Percentiles rank a stretch among this genome's conserved stretches.
Evolutionary conservation across 73 alveolate genomes (phyloP).

Genomic region (Diophrys sp.): DNA sequence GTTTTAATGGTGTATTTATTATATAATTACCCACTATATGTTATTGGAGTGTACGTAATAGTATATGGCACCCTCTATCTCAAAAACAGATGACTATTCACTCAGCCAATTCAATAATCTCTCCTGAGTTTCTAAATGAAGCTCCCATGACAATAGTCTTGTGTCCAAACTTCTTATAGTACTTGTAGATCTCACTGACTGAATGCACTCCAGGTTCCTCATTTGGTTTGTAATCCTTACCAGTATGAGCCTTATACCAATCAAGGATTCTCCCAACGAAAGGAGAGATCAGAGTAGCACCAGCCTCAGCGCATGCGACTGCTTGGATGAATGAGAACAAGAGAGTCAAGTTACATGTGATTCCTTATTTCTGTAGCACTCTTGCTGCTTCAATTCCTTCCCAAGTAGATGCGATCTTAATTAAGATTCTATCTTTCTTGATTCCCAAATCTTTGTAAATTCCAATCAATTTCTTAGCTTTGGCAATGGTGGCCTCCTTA

Average conservation of each 20-base stretch:
- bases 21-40: too few species aligned
- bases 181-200: slow-evolving; percentile 60
- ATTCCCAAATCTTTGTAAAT: slow-evolving; percentile 61
- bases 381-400: slow-evolving; percentile 80
- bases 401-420: slow-evolving; percentile 84
- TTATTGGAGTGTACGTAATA: too few species aligned
- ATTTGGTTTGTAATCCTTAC: slow-evolving; percentile 45
- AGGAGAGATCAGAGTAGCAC: slow-evolving; percentile 73
- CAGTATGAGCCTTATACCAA: slow-evolving; percentile 55
- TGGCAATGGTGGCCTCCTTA: slow-evolving; percentile 49
- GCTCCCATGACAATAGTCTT: slow-evolving; percentile 74
- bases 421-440: slow-evolving; percentile 58
- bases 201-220: slow-evolving; percentile 76
- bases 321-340: slow-evolving; percentile 64
- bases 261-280: slow-evolving; percentile 81
- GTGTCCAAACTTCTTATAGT: slow-evolving; percentile 60
- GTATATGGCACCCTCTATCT: too few species aligned
- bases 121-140: slow-evolving; percentile 36
- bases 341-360: slow-evolving; percentile 71
- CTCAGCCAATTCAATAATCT: slow-evolving; percentile 19
- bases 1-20: too few species aligned
- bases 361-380: slow-evolving; percentile 61
- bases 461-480: slow-evolving; percentile 43
- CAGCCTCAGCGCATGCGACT: slow-evolving; percentile 84
- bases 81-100: too few species aligned